Evolutionary conservation across 148 eudicot species (phyloP).

Genomic region (Persicaria tinctoria): DNA sequence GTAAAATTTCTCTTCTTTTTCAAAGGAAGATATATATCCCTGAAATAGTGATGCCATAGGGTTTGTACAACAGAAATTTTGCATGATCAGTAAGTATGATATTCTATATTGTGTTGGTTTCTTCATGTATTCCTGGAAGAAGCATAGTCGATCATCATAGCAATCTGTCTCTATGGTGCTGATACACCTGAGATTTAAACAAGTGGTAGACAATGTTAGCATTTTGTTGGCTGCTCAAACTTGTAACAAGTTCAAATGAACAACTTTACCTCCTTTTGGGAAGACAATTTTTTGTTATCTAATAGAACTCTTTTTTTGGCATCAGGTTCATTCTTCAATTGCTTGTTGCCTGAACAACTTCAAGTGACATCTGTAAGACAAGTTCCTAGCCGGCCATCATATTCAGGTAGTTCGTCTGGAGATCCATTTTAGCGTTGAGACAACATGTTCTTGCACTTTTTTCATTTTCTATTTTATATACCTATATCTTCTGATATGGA

Average conservation of each 20-base stretch:
- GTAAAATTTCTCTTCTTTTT: conserved; percentile 27
- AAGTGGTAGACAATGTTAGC: neutral
- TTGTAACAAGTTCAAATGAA: too few species aligned
- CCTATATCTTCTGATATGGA: neutral
- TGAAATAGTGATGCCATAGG: neutral
- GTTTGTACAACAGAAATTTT: neutral
- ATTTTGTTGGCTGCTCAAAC: too few species aligned
- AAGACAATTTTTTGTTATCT: conserved; percentile 7
- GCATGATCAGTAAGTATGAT: neutral
- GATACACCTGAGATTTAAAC: neutral
- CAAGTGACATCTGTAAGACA: conserved; percentile 59
- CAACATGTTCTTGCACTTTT: neutral
- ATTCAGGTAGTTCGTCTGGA: conserved; percentile 44
- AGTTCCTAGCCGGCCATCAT: conserved; percentile 45
- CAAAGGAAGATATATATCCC: neutral
- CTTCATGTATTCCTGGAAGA: neutral
- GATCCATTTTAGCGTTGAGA: neutral
- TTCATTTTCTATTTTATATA: neutral
- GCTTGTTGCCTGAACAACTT: conserved; percentile 72
- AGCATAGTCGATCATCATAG: neutral
- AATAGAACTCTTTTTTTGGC: conserved; percentile 19
- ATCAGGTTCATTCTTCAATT: conserved; percentile 79
- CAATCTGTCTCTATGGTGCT: neutral
- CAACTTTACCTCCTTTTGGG: neutral
- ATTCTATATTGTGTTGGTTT: neutral